Percentiles rank a stretch among this genome's conserved stretches.
These are phyloP conservation scores for Podila minutissima DNA, from an alignment of 192 early-diverging fungal genomes.

Conservation along the genomic window DNA sequence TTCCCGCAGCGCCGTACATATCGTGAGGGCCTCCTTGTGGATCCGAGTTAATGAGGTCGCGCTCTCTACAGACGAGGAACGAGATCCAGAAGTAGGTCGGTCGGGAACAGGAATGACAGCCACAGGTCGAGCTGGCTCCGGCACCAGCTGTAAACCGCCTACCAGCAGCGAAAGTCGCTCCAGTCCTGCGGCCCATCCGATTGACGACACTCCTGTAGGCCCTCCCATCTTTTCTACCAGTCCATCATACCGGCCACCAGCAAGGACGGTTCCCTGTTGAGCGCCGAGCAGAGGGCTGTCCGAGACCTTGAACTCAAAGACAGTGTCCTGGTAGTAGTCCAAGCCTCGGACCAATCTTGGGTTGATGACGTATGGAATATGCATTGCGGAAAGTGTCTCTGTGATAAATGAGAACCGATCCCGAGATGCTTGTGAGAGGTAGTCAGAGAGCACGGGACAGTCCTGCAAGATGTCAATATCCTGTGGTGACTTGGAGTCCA, in stretches of 20 bases:
- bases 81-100: slow-evolving; percentile 1
- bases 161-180: slow-evolving; percentile 65
- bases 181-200: slow-evolving; percentile 74
- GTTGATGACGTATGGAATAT: slow-evolving; percentile 63
- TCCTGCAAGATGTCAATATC: slow-evolving; percentile 53
- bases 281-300: slow-evolving; percentile 53
- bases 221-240: slow-evolving; percentile 66
- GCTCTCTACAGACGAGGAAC: background rate
- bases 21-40: slow-evolving; percentile 22
- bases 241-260: slow-evolving; percentile 74
- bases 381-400: slow-evolving; percentile 48
- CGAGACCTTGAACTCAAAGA: slow-evolving; percentile 67
- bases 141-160: slow-evolving; percentile 5
- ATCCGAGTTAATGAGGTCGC: background rate
- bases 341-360: slow-evolving; percentile 68
- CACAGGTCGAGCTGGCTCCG: slow-evolving; percentile 14
- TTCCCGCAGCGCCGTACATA: slow-evolving; percentile 7
- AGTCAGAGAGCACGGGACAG: slow-evolving; percentile 57
- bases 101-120: slow-evolving; percentile 45
- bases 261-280: slow-evolving; percentile 72
- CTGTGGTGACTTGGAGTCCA: slow-evolving; percentile 68
- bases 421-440: slow-evolving; percentile 48
- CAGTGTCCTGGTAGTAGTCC: slow-evolving; percentile 78
- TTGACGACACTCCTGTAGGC: slow-evolving; percentile 56
- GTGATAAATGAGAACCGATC: slow-evolving; percentile 60